Conservation (phyloP, 345 rosid species). For the Populus tremula region DNA sequence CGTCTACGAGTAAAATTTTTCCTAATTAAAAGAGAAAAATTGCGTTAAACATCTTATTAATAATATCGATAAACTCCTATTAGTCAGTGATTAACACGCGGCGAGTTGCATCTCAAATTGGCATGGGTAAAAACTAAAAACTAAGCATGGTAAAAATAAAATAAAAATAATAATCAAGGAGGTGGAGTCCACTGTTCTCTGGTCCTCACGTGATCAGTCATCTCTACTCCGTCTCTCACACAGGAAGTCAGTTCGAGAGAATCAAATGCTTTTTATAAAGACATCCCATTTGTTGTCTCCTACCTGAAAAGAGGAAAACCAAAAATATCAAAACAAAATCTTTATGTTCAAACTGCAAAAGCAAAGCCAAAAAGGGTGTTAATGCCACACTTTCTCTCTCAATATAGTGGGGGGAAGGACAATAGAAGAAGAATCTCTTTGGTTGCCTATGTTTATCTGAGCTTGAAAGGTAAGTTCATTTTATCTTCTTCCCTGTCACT, state of each 20-base stretch:
- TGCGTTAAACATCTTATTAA: too few species aligned
- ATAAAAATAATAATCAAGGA: not conserved
- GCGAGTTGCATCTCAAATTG: too few species aligned
- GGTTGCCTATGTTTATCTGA: not conserved
- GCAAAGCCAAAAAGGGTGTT: constrained; percentile 16
- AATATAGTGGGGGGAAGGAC: not conserved
- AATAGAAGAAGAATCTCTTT: constrained; percentile 20
- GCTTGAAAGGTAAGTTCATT: constrained; percentile 22
- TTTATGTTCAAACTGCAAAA: constrained; percentile 6
- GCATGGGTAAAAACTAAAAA: not conserved
- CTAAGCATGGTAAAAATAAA: constrained; percentile 23
- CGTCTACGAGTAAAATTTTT: too few species aligned
- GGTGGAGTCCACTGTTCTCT: constrained; percentile 22
- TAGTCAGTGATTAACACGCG: too few species aligned
- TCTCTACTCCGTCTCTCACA: constrained; percentile 1
- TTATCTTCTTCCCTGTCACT: constrained; percentile 14
- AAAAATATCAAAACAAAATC: not conserved
- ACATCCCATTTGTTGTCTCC: constrained; percentile 20
- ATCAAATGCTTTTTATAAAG: constrained; percentile 41
- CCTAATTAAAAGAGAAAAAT: too few species aligned
- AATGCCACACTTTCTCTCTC: not conserved
- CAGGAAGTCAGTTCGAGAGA: constrained; percentile 9
- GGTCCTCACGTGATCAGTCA: constrained; percentile 8
- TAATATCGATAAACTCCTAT: too few species aligned
- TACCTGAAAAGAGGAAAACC: not conserved